Conservation (phyloP, 2,329 filamentous ascomycete species). For the Botrytis paeoniae region DNA sequence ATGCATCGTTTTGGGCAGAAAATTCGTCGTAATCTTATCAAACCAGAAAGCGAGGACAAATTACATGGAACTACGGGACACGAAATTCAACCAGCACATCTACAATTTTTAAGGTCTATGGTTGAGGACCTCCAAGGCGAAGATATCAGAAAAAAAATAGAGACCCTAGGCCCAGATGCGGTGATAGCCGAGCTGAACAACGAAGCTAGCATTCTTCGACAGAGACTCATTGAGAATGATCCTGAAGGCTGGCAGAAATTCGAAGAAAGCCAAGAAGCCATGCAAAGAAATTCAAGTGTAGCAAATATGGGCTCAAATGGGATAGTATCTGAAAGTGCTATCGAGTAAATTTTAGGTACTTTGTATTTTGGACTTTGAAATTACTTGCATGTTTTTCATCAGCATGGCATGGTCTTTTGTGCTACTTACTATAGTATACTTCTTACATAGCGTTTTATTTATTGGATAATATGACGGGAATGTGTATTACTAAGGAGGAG, state of each 20-base stretch:
- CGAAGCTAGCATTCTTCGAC: conserved; percentile 42
- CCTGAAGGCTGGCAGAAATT: conserved; percentile 64
- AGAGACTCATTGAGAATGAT: conserved; percentile 56
- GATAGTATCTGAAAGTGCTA: conserved; percentile 30
- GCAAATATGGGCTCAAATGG: conserved; percentile 25
- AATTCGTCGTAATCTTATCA: conserved; percentile 61
- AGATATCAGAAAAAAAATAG: conserved; percentile 51
- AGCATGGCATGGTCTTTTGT: background rate
- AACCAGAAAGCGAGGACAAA: conserved; percentile 34
- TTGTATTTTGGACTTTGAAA: background rate
- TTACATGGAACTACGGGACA: conserved; percentile 44
- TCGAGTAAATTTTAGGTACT: conserved; percentile 22
- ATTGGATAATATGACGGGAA: conserved; percentile 3
- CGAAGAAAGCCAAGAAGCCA: conserved; percentile 54
- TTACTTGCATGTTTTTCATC: background rate
- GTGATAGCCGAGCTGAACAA: conserved; percentile 58
- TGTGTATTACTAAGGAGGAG: conserved; percentile 2
- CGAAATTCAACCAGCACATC: conserved; percentile 29
- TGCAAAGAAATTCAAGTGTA: conserved; percentile 30
- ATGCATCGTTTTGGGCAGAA: conserved; percentile 67
- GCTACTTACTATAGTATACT: background rate
- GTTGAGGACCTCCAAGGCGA: conserved; percentile 62
- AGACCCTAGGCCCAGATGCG: conserved; percentile 51
- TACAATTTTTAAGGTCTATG: conserved; percentile 56
- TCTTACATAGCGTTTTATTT: conserved; percentile 6